Evolutionary conservation across 306 rosid species (phyloP), one percentile per base, ranked within the genome.

Genomic region (Vigna hirtella): DNA sequence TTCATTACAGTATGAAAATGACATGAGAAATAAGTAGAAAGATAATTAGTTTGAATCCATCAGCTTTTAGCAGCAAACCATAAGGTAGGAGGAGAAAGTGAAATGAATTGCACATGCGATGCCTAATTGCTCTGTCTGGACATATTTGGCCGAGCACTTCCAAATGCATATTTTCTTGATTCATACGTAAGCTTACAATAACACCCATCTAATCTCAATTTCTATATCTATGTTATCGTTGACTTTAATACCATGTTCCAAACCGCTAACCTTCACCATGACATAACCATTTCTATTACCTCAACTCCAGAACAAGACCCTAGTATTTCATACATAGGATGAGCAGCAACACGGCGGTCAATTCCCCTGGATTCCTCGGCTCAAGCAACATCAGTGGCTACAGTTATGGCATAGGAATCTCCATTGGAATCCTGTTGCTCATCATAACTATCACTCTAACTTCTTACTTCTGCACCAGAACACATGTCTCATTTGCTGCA

Each of bases 341-440:
- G 95, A 92, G 81, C 81, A 58, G 47, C 74, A 50, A 38, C 50
- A 16, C 28, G 9, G 52, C 51, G 10, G 52, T 76, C 12, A 76
- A 75, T 71, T 34, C 88, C 6, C 76, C 88, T 20, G 96, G 96
- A 30, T 79, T 90, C 79, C 74, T 90, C n/a, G 91, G 88, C 18
- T 84, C 96, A 6, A 79, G 28, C 70, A 50, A 81, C 85, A 82
- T 91, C 38, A 90, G 90, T 52, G 91, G 98, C 11, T 88, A 89
- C 38, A 92, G 98, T 50, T 95, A 91, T 69, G 98, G 91, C 78
- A 85, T 95, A 76, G 98, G 98, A 58, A 88, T 92, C 49, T 92
- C 97, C 13, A 77, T 89, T 81, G 97, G 97, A 4, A 83, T 94
- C 50, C 97, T 94, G 20, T 62, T 94, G 49, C 94, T 92, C 77